phyloP scores from a whole-genome alignment of 2,329 filamentous ascomycete species.

The Fusarium sarcochroum region DNA sequence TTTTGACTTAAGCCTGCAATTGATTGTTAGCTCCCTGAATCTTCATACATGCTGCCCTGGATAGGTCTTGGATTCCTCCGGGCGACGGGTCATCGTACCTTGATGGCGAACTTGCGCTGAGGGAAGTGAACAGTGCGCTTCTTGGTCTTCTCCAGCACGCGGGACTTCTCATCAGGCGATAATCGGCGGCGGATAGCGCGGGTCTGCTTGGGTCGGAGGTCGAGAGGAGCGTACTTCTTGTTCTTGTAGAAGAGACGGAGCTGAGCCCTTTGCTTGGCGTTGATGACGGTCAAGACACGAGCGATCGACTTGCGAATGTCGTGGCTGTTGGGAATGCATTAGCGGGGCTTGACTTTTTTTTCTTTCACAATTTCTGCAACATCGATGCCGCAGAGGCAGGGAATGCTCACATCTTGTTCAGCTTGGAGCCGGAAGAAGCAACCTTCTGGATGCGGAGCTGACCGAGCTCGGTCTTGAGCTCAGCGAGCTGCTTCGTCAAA shows the following conservation, averaged over 20 bases:
- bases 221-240: constrained; percentile 99
- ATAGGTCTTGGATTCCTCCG: background rate
- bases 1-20: constrained; percentile 50
- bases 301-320: constrained; percentile 99
- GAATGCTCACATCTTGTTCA: constrained; percentile 90
- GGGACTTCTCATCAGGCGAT: constrained; percentile 89
- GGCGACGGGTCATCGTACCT: constrained; percentile 70
- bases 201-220: constrained; percentile 98
- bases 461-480: constrained; percentile 96
- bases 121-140: constrained; percentile 98
- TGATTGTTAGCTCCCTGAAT: constrained; percentile 32
- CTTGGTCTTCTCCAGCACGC: constrained; percentile 92
- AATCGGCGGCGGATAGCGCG: constrained; percentile 96
- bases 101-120: constrained; percentile 98
- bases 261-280: constrained; percentile 98
- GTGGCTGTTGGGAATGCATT: constrained; percentile 73
- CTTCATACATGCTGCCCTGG: background rate
- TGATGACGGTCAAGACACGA: constrained; percentile 98
- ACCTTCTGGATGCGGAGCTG: constrained; percentile 99
- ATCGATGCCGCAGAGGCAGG: constrained; percentile 5
- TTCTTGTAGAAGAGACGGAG: constrained; percentile 99
- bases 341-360: constrained; percentile 30
- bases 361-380: constrained; percentile 10
- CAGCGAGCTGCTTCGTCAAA: constrained; percentile 92
- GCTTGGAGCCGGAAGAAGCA: constrained; percentile 92